These are phyloP conservation scores for Salvia rosmarinus DNA, from an alignment of 257 asterid species.

Conservation along the genomic window DNA sequence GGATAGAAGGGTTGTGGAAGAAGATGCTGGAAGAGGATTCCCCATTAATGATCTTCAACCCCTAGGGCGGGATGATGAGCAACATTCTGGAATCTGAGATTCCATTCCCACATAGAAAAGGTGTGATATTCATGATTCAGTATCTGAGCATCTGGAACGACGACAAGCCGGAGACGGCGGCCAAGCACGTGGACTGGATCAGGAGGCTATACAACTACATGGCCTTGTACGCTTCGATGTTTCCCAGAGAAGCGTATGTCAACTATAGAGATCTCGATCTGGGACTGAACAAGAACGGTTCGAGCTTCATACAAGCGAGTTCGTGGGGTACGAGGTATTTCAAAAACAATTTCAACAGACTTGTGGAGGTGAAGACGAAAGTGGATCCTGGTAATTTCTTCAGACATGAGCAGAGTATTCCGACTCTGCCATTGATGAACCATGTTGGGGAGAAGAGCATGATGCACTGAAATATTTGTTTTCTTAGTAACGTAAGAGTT, in stretches of 20 bases:
- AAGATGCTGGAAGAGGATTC: constrained; percentile 57
- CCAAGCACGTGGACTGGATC: constrained; percentile 61
- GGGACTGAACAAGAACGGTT: constrained; percentile 50
- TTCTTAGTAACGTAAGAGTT: no score
- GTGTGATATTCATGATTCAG: constrained; percentile 53
- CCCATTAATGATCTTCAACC: constrained; percentile 56
- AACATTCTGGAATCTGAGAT: constrained; percentile 54
- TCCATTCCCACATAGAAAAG: constrained; percentile 71
- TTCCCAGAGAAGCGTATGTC: constrained; percentile 69
- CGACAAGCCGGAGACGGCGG: constrained; percentile 40
- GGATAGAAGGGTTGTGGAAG: constrained; percentile 70
- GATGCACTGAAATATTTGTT: constrained; percentile 30
- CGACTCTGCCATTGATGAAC: constrained; percentile 45
- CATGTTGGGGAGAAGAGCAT: constrained; percentile 27
- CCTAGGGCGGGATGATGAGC: constrained; percentile 74
- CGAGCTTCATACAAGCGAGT: constrained; percentile 48
- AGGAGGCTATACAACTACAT: constrained; percentile 57
- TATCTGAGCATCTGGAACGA: constrained; percentile 54
- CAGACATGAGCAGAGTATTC: constrained; percentile 76
- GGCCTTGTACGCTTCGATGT: constrained; percentile 65
- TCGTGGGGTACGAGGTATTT: constrained; percentile 66
- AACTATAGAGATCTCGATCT: constrained; percentile 74
- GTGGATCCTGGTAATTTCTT: constrained; percentile 73
- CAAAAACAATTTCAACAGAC: constrained; percentile 54
- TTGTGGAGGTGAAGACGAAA: constrained; percentile 57